Base-by-base conservation (phyloP, 805 yeast species). In the Pichia deserticola region DNA sequence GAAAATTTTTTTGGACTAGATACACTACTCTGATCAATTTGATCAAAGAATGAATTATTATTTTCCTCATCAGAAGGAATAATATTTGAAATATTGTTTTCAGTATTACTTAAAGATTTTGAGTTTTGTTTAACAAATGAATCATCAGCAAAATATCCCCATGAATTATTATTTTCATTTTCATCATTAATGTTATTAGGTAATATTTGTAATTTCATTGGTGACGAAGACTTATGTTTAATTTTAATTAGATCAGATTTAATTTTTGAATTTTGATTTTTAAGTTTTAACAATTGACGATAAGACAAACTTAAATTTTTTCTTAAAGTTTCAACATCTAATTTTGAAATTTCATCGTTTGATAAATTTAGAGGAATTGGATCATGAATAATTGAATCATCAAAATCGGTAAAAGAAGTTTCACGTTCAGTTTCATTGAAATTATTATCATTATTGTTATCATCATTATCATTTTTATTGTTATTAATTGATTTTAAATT, bases 221-320 rank as follows among this genome's bases (percentile, higher is more conserved):
- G 42, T 7, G 40, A 37, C 20, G 40, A 34, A 27, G 45, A 40
- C 12, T 44, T 28, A 28, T 43, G 39, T 40, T 36, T 51, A 10
- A 49, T 39, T 36, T 45, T 53, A 9, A 42, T 29, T 12, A 48
- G 34, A n/a, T 45, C 43, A 7, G 43, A 35, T 28, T 45, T 49
- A 3, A 41, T n/a, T 30, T 33, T 49, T 11, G 28, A 25, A 36
- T 47, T 51, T 46, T 47, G 49, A 7, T 37, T 67, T 61, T 85
- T 76, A 53, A 85, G 70, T 57, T 76, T 81, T n/a, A 79, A 67
- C 44, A 86, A 80, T 3, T 81, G 76, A 52, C 75, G 72, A 57
- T 82, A 79, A 5, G 90, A 84, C 64, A 77, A 86, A 15, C 73
- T 71, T 56, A 87, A 71, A 28, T 86, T 82, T 0, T 84, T 75